Percentiles rank a stretch among this genome's conserved stretches.
These are phyloP conservation scores for Pelargonium citronellum DNA, from an alignment of 441 rosid genomes.

Conservation along the genomic window DNA sequence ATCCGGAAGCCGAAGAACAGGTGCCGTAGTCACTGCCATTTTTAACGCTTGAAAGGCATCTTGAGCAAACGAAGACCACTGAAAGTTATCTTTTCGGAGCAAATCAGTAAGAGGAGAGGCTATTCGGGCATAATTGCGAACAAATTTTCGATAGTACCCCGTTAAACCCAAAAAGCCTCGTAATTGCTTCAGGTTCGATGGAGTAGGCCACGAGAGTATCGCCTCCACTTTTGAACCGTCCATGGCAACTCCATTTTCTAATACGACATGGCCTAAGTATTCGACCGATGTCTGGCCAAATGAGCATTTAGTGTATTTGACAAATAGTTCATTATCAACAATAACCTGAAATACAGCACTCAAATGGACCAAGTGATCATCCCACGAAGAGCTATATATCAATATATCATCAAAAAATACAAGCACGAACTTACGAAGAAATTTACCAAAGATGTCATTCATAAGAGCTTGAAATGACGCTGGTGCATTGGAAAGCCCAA, in stretches of 20 bases:
- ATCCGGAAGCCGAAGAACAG: neutral
- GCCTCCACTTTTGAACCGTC: slow-evolving; percentile 1
- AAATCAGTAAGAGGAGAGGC: neutral
- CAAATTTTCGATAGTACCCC: neutral
- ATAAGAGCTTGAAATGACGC: neutral
- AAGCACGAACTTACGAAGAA: neutral
- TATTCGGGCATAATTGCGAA: neutral
- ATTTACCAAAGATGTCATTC: neutral
- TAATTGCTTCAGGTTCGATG: neutral
- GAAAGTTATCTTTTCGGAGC: neutral
- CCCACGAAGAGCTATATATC: neutral
- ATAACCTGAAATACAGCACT: neutral
- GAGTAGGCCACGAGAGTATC: slow-evolving; percentile 8
- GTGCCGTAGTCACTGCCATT: neutral
- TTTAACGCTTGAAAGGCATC: neutral
- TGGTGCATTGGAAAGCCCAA: neutral
- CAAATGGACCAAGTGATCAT: neutral
- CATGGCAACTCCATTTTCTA: neutral
- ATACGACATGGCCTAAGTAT: neutral
- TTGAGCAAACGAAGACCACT: slow-evolving; percentile 1
- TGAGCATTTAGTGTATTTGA: neutral
- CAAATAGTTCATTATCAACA: neutral
- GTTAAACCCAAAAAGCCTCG: neutral
- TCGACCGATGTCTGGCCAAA: neutral
- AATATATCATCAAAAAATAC: neutral